These are phyloP conservation scores for Pezicula carpinea DNA, from an alignment of 2,329 filamentous ascomycete genomes.

Conservation along the genomic window DNA sequence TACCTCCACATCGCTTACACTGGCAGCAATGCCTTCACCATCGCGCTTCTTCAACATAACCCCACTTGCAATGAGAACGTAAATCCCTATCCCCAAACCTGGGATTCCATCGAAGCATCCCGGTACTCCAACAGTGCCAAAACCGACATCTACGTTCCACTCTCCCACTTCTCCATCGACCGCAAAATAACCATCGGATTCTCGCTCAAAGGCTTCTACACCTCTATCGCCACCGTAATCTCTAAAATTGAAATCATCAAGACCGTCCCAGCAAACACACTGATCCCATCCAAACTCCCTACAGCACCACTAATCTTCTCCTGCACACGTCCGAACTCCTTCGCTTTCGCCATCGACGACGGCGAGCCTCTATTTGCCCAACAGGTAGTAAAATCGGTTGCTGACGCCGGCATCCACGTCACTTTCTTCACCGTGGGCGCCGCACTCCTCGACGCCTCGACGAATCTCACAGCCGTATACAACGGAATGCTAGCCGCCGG, in stretches of 20 bases:
- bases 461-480: constrained; percentile 61
- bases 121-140: constrained; percentile 46
- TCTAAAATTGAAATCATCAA: constrained; percentile 57
- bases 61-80: constrained; percentile 48
- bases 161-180: constrained; percentile 62
- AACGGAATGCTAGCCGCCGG: constrained; percentile 55
- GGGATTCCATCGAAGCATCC: constrained; percentile 61
- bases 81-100: constrained; percentile 60
- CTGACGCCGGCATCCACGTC: constrained; percentile 56
- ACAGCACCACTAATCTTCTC: constrained; percentile 57
- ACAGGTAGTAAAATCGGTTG: constrained; percentile 56
- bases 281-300: constrained; percentile 54
- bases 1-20: constrained; percentile 63
- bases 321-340: constrained; percentile 64
- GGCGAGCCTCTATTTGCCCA: constrained; percentile 55
- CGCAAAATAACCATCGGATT: constrained; percentile 51
- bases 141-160: constrained; percentile 60
- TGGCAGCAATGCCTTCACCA: constrained; percentile 57
- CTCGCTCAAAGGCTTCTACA: constrained; percentile 62
- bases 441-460: constrained; percentile 51
- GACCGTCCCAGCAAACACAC: constrained; percentile 44
- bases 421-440: constrained; percentile 69
- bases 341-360: constrained; percentile 70
- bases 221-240: constrained; percentile 42
- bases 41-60: constrained; percentile 65